Evolutionary conservation across 208 protist species (phyloP).

Genomic region (Leishmania martiniquensis): DNA sequence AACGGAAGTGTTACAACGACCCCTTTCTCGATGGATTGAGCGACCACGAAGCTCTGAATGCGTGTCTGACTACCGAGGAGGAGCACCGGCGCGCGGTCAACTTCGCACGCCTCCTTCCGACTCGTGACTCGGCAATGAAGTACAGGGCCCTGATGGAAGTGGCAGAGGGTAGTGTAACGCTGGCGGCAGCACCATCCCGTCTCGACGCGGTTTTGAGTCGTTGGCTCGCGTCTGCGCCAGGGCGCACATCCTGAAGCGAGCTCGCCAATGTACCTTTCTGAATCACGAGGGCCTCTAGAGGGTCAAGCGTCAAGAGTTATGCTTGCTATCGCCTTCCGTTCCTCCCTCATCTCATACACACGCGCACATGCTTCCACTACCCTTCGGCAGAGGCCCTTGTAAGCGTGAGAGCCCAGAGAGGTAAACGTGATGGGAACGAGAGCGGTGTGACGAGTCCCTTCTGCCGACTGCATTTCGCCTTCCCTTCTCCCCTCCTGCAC

Average conservation of each 20-base stretch:
- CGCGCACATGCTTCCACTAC: too few species aligned
- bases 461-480: too few species aligned
- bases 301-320: not conserved
- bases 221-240: slow-evolving; percentile 23
- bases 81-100: slow-evolving; percentile 38
- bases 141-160: slow-evolving; percentile 37
- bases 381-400: too few species aligned
- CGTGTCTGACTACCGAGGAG: slow-evolving; percentile 60
- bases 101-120: slow-evolving; percentile 55
- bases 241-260: not conserved
- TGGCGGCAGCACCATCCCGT: not conserved
- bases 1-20: not conserved
- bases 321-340: not conserved
- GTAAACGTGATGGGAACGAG: not conserved
- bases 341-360: too few species aligned
- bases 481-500: too few species aligned
- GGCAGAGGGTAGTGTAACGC: not conserved
- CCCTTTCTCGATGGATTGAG: slow-evolving; percentile 34
- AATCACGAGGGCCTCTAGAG: too few species aligned
- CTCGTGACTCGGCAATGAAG: slow-evolving; percentile 33
- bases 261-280: not conserved
- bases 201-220: slow-evolving; percentile 52
- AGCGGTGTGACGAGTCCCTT: too few species aligned
- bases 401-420: too few species aligned
- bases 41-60: slow-evolving; percentile 28